phyloP scores from a whole-genome alignment of 2,329 filamentous ascomycete genomes.

The Ascochyta koolunga region DNA sequence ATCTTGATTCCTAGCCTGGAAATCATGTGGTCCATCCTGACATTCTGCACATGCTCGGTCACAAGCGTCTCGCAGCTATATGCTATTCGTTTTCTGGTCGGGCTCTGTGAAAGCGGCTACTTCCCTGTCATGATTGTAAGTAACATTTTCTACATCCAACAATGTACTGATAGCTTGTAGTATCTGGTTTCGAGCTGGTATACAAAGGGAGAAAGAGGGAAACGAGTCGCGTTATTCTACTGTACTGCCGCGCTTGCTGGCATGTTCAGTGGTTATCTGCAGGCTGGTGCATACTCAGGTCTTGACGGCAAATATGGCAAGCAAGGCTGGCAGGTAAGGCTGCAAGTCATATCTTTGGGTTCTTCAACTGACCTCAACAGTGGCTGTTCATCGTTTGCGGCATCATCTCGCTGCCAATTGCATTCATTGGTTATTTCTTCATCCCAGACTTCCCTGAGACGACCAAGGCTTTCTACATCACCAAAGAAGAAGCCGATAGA shows the following conservation, averaged over 20 bases:
- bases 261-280: slow-evolving; percentile 46
- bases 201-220: slow-evolving; percentile 44
- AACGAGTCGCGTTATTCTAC: slow-evolving; percentile 42
- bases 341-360: neutral
- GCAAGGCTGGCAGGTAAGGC: slow-evolving; percentile 30
- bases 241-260: slow-evolving; percentile 39
- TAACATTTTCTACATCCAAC: too few species aligned
- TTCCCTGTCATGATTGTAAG: slow-evolving; percentile 39
- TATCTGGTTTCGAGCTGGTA: slow-evolving; percentile 53
- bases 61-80: slow-evolving; percentile 40
- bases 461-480: slow-evolving; percentile 46
- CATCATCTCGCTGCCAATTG: slow-evolving; percentile 52
- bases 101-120: slow-evolving; percentile 33
- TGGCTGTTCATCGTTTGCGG: slow-evolving; percentile 43
- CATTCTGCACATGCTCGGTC: slow-evolving; percentile 26
- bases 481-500: slow-evolving; percentile 29
- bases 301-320: slow-evolving; percentile 34
- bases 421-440: slow-evolving; percentile 50
- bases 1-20: slow-evolving; percentile 42
- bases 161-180: slow-evolving; percentile 3
- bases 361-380: neutral
- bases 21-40: slow-evolving; percentile 34
- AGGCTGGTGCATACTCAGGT: slow-evolving; percentile 42
- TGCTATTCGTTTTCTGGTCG: slow-evolving; percentile 43
- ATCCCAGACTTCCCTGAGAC: slow-evolving; percentile 37